A percentile compares a stretch with the other conserved stretches of the same genome.
These are phyloP conservation scores for Paulownia fortunei DNA, from an alignment of 257 asterid genomes.

Conservation along the genomic window DNA sequence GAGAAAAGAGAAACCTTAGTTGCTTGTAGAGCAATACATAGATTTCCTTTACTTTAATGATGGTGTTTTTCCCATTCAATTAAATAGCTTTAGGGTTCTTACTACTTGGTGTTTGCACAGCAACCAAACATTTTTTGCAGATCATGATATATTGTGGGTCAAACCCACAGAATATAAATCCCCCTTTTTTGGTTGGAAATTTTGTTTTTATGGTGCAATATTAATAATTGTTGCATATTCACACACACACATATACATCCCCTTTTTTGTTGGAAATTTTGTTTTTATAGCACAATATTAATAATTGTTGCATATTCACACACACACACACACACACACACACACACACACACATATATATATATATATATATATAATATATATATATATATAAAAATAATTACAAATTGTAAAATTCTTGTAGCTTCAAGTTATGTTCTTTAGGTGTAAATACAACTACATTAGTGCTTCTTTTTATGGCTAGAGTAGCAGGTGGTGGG, in stretches of 20 bases:
- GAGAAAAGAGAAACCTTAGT: constrained; percentile 26
- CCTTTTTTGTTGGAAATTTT: not conserved
- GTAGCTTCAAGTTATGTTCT: too few relatives aligned
- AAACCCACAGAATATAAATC: not conserved
- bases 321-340: not conserved
- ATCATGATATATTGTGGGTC: constrained; percentile 31
- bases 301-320: not conserved
- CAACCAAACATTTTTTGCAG: constrained; percentile 27
- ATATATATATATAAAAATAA: too few relatives aligned
- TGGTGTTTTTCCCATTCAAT: constrained; percentile 33
- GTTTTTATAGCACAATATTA: not conserved
- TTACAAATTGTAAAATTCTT: too few relatives aligned
- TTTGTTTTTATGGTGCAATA: not conserved
- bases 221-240: not conserved
- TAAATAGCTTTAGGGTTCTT: constrained; percentile 20
- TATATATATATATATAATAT: too few relatives aligned
- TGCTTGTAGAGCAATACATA: constrained; percentile 47
- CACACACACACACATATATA: not conserved
- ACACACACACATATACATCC: too few relatives aligned
- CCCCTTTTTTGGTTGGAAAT: not conserved
- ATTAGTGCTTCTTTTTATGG: too few relatives aligned
- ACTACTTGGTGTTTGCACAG: constrained; percentile 23
- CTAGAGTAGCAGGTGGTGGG: too few relatives aligned
- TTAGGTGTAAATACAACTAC: too few relatives aligned
- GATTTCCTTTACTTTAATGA: constrained; percentile 38